Evolutionary conservation across 2,329 filamentous ascomycete species (phyloP).

Genomic region (Parafenestella ontariensis): DNA sequence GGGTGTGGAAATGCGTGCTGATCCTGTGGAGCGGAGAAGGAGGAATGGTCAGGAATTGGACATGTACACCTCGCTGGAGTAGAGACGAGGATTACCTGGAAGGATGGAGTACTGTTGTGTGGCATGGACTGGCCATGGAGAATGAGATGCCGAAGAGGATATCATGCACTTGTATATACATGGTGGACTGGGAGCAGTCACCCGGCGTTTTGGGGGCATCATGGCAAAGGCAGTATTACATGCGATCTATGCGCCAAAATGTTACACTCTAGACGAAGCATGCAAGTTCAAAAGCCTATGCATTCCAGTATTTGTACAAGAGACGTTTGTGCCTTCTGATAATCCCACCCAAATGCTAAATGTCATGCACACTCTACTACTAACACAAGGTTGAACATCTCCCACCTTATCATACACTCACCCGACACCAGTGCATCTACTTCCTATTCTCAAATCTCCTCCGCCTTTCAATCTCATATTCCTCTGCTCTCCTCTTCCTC

Average conservation of each 20-base stretch:
- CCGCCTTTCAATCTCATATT: slow-evolving; percentile 36
- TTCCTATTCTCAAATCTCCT: slow-evolving; percentile 39
- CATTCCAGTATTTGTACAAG: slow-evolving; percentile 25
- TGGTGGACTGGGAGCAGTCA: not conserved
- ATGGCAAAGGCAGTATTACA: not conserved
- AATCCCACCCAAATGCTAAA: not conserved
- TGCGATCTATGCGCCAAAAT: not conserved
- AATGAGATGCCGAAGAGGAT: not conserved
- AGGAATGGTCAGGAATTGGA: slow-evolving; percentile 63
- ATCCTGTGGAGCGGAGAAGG: slow-evolving; percentile 64
- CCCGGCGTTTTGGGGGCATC: not conserved
- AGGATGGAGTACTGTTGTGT: slow-evolving; percentile 1
- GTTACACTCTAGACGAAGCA: not conserved
- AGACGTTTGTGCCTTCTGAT: slow-evolving; percentile 1
- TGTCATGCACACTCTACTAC: slow-evolving; percentile 12
- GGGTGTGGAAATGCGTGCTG: slow-evolving; percentile 79
- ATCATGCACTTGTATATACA: not conserved
- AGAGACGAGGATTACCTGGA: slow-evolving; percentile 3
- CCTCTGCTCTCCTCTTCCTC: slow-evolving; percentile 37
- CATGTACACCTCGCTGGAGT: slow-evolving; percentile 74
- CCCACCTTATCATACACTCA: slow-evolving; percentile 30
- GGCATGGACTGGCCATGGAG: slow-evolving; percentile 4
- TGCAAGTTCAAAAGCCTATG: slow-evolving; percentile 13
- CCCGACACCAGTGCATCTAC: slow-evolving; percentile 12
- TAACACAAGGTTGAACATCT: slow-evolving; percentile 17